Conservation (phyloP, 2,329 filamentous ascomycete species). For the Pseudocercospora macadamiae region DNA sequence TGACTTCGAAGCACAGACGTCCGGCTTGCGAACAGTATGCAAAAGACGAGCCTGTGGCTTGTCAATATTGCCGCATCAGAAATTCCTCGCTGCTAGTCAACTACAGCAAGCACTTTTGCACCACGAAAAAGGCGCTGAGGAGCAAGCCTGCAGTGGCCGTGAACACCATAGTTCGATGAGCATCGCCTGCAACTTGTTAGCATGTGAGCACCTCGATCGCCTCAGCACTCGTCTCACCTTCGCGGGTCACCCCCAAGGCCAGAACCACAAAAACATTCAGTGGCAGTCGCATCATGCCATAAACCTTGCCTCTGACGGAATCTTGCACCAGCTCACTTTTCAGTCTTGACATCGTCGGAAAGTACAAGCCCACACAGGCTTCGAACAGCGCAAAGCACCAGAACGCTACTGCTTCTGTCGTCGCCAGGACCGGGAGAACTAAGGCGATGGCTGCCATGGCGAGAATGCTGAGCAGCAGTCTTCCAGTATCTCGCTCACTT, state of each 20-base stretch:
- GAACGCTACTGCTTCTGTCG: slow-evolving; percentile 51
- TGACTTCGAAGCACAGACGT: too few relatives aligned
- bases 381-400: slow-evolving; percentile 63
- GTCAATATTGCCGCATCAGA: too few relatives aligned
- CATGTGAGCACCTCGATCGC: not conserved
- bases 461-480: slow-evolving; percentile 46
- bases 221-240: slow-evolving; percentile 21
- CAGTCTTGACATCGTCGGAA: slow-evolving; percentile 58
- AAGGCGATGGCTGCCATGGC: slow-evolving; percentile 44
- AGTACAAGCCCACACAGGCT: slow-evolving; percentile 61
- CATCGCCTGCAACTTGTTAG: slow-evolving; percentile 17
- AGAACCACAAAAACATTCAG: slow-evolving; percentile 61
- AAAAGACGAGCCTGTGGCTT: too few relatives aligned
- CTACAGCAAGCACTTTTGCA: slow-evolving; percentile 13
- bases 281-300: slow-evolving; percentile 61
- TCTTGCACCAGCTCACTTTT: slow-evolving; percentile 61
- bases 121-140: slow-evolving; percentile 19
- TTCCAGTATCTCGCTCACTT: slow-evolving; percentile 21
- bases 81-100: too few relatives aligned
- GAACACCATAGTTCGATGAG: slow-evolving; percentile 20
- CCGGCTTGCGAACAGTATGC: too few relatives aligned
- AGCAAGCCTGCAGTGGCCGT: slow-evolving; percentile 17
- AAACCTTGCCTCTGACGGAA: slow-evolving; percentile 56
- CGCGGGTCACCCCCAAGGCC: slow-evolving; percentile 51
- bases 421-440: slow-evolving; percentile 41